Conservation (phyloP, 2,329 filamentous ascomycete genomes). For the Colletotrichum chlorophyti region DNA sequence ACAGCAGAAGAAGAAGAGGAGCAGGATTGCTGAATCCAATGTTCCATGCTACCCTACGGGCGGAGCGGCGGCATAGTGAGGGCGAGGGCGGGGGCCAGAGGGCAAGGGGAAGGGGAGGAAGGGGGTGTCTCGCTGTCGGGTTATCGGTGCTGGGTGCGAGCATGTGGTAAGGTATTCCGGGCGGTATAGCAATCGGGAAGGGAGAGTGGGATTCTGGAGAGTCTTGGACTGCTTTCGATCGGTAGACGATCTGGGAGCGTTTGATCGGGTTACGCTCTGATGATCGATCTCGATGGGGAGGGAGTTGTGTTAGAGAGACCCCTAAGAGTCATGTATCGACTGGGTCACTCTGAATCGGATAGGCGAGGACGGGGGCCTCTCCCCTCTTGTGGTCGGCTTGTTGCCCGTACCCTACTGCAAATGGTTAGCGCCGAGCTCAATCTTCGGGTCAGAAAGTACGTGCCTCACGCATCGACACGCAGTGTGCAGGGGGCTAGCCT, state of each 20-base stretch:
- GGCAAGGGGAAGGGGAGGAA: background rate
- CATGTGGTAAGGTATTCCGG: slow-evolving; percentile 16
- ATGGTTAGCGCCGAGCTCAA: too few relatives aligned
- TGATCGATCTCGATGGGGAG: slow-evolving; percentile 34
- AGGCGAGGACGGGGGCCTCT: background rate
- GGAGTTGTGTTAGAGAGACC: slow-evolving; percentile 4
- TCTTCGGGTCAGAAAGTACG: too few relatives aligned
- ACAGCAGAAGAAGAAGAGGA: too few relatives aligned
- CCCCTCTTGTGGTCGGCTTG: background rate
- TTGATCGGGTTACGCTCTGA: slow-evolving; percentile 31
- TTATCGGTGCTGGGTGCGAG: background rate
- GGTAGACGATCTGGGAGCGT: slow-evolving; percentile 25
- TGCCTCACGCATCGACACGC: too few relatives aligned
- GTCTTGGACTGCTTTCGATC: slow-evolving; percentile 31
- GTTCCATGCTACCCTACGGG: too few relatives aligned
- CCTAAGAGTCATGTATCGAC: slow-evolving; percentile 1
- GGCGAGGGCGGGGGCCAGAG: background rate
- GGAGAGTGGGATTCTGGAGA: slow-evolving; percentile 27
- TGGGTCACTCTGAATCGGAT: slow-evolving; percentile 6
- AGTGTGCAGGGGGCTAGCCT: too few relatives aligned
- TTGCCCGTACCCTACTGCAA: too few relatives aligned
- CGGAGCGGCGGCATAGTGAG: background rate
- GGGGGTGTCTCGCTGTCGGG: too few relatives aligned
- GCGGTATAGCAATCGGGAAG: slow-evolving; percentile 9
- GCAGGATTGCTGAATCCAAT: too few relatives aligned